Conservation (phyloP, 257 asterid genomes). For the Capsicum pubescens region DNA sequence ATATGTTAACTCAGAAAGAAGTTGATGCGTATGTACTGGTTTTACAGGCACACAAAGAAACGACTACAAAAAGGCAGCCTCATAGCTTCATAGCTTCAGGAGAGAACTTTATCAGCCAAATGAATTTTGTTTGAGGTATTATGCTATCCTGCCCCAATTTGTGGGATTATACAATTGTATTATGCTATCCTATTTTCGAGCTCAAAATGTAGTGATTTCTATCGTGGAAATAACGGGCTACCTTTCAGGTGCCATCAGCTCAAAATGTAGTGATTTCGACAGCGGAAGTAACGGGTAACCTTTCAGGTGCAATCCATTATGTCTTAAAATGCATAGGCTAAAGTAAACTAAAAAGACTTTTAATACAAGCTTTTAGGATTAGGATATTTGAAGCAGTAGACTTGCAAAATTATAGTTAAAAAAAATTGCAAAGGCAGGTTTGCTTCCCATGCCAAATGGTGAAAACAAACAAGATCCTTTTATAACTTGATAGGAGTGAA, state of each 20-base stretch:
- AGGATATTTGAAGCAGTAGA: background rate
- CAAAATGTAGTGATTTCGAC: background rate
- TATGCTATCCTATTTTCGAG: background rate
- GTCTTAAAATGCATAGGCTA: background rate
- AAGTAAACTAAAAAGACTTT: background rate
- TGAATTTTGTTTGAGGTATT: slow-evolving; percentile 3
- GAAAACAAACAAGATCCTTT: background rate
- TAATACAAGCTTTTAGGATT: background rate
- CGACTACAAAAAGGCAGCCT: background rate
- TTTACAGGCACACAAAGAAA: background rate
- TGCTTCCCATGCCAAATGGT: background rate
- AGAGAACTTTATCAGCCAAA: background rate
- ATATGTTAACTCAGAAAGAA: background rate
- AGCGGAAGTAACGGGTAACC: background rate
- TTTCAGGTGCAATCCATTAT: background rate
- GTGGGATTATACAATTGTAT: no score
- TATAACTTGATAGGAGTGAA: background rate
- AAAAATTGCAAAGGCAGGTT: background rate
- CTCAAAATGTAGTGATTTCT: background rate
- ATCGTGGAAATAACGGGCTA: background rate
- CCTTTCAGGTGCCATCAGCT: background rate
- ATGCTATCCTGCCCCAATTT: background rate
- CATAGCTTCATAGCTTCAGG: slow-evolving; percentile 12
- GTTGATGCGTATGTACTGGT: background rate
- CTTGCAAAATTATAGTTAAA: slow-evolving; percentile 16